phyloP scores from a whole-genome alignment of 306 rosid species.

The Alnus rubra region DNA sequence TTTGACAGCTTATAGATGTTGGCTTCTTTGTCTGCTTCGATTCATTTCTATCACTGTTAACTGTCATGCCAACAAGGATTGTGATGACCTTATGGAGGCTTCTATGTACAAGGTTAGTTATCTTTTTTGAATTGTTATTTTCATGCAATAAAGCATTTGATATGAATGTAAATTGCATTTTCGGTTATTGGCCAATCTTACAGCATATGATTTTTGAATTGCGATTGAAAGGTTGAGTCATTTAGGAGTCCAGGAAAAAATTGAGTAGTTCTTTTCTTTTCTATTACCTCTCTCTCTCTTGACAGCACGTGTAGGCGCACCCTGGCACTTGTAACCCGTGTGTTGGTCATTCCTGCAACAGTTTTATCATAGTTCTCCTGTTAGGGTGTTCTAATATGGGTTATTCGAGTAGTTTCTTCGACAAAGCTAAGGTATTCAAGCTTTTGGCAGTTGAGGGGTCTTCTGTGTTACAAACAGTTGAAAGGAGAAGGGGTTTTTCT shows the following conservation, averaged over 20 bases:
- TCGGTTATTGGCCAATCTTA: constrained; percentile 16
- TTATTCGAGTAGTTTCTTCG: too few relatives aligned
- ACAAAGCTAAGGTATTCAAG: too few relatives aligned
- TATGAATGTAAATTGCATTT: constrained; percentile 28
- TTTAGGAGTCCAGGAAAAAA: background rate
- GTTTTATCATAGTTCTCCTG: too few relatives aligned
- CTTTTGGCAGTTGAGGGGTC: too few relatives aligned
- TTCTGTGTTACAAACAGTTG: too few relatives aligned
- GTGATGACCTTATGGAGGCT: constrained; percentile 77
- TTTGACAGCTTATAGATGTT: constrained; percentile 92
- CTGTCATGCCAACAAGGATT: constrained; percentile 92
- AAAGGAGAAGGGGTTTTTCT: too few relatives aligned
- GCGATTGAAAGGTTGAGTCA: constrained; percentile 19
- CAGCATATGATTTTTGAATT: constrained; percentile 19
- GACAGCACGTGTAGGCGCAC: too few relatives aligned
- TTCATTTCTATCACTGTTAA: constrained; percentile 92
- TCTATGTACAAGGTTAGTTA: constrained; percentile 65
- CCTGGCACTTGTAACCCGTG: too few relatives aligned
- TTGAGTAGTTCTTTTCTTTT: too few relatives aligned
- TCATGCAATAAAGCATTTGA: constrained; percentile 23
- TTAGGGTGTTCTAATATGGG: too few relatives aligned
- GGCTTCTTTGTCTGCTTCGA: constrained; percentile 98
- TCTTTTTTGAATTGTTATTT: constrained; percentile 26
- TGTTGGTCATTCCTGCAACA: too few relatives aligned
- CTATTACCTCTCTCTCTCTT: too few relatives aligned